phyloP scores from a whole-genome alignment of 169 alveolate genomes.

The Plasmodium vivax region DNA sequence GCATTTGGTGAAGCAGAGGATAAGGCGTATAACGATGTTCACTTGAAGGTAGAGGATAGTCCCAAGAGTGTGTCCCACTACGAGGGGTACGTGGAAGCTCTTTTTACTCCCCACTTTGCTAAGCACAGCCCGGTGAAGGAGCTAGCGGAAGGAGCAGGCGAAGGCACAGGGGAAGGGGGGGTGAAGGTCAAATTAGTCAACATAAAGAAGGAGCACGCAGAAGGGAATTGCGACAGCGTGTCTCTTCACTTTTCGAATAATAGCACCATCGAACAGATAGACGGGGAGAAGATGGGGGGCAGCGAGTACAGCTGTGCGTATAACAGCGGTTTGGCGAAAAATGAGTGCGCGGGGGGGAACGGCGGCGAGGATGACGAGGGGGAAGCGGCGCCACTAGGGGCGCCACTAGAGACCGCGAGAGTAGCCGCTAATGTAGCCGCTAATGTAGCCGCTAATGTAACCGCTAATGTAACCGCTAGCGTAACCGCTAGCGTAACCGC shows the following conservation, averaged over 20 bases:
- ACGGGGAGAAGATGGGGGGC: conserved; percentile 6
- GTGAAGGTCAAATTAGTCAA: conserved; percentile 7
- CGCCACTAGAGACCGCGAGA: background rate
- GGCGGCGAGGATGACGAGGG: background rate
- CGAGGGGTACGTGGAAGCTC: background rate
- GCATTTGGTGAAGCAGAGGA: background rate
- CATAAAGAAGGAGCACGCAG: background rate
- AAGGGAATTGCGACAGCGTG: background rate
- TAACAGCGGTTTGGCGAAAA: background rate
- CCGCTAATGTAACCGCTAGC: background rate
- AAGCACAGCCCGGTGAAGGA: background rate
- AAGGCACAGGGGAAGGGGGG: background rate
- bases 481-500: background rate
- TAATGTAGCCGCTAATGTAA: background rate
- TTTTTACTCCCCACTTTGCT: background rate
- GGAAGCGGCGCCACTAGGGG: background rate
- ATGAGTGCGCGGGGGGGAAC: background rate
- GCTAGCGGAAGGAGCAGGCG: background rate
- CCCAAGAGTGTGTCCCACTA: background rate
- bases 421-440: background rate
- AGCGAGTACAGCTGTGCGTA: background rate
- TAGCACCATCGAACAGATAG: conserved; percentile 5
- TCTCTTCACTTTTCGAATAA: conserved; percentile 18
- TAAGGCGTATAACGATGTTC: background rate
- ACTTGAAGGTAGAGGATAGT: background rate